phyloP scores from a whole-genome alignment of 1,284 basidiomycete genomes.

The Puccinia novopanici region DNA sequence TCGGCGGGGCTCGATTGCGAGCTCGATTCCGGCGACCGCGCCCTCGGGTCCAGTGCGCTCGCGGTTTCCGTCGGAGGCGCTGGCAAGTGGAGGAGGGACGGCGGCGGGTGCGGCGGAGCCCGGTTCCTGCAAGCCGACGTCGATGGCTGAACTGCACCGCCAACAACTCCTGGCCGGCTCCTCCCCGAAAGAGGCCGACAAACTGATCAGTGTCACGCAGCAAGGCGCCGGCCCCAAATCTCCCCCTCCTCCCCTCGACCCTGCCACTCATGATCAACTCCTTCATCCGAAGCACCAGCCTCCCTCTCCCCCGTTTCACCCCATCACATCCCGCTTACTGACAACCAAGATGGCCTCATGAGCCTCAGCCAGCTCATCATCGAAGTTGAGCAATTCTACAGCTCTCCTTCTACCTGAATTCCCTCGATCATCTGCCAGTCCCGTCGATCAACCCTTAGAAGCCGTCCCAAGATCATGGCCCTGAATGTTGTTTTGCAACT shows the following conservation, averaged over 20 bases:
- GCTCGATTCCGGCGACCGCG: neutral
- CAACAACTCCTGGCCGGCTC: neutral
- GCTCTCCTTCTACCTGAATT: neutral
- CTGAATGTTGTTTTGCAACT: too few species aligned
- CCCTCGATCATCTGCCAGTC: neutral
- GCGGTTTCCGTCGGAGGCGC: too few species aligned
- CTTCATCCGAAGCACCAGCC: neutral
- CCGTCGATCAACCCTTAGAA: too few species aligned
- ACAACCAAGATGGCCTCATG: neutral
- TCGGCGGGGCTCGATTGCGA: neutral
- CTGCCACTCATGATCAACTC: too few species aligned
- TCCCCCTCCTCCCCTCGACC: too few species aligned
- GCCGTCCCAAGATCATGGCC: too few species aligned
- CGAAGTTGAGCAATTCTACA: conserved; percentile 7
- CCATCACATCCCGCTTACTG: neutral
- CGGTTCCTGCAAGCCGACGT: too few species aligned
- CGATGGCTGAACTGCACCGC: neutral
- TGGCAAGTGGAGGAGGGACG: too few species aligned
- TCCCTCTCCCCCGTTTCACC: neutral
- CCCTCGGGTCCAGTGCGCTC: too few species aligned
- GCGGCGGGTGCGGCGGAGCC: too few species aligned
- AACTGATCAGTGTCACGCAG: neutral
- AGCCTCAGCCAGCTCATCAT: neutral
- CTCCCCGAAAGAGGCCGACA: neutral
- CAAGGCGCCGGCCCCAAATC: neutral